phyloP scores from a whole-genome alignment of 2,329 filamentous ascomycete genomes.

The Coniochaeta sp. region DNA sequence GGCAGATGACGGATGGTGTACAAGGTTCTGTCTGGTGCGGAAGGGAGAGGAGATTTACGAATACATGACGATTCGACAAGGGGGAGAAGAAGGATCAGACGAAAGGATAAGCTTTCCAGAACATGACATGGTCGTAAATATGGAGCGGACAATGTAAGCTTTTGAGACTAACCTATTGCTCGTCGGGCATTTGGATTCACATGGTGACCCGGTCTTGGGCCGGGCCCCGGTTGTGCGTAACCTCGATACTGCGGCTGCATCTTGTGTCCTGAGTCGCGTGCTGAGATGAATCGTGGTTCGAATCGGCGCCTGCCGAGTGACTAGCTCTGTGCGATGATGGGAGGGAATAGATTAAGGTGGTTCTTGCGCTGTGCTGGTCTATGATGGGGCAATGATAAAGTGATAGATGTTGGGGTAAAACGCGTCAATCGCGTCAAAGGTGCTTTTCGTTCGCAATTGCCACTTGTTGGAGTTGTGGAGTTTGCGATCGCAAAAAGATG shows the following conservation, averaged over 20 bases:
- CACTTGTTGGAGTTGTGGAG: not conserved
- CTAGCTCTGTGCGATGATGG: not conserved
- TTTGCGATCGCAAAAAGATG: slow-evolving; percentile 3
- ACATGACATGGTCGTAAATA: not conserved
- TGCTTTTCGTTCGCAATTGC: not conserved
- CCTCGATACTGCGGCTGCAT: slow-evolving; percentile 49
- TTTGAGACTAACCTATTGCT: slow-evolving; percentile 3
- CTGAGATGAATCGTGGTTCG: not conserved
- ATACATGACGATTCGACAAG: not conserved
- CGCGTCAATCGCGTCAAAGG: slow-evolving; percentile 2
- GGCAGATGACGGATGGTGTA: no score
- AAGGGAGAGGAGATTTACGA: not conserved
- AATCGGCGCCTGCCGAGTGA: slow-evolving; percentile 5
- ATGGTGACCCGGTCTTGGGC: not conserved
- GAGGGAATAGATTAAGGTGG: not conserved
- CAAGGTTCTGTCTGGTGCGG: not conserved
- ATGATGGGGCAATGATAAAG: not conserved
- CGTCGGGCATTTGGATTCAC: slow-evolving; percentile 2
- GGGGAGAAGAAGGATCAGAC: not conserved
- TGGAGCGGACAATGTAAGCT: slow-evolving; percentile 5
- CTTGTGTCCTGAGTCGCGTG: slow-evolving; percentile 14
- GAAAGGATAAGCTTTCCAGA: not conserved
- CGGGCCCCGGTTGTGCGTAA: slow-evolving; percentile 36
- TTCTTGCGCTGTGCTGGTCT: not conserved
- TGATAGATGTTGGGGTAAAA: not conserved